These are phyloP conservation scores for Lophiostoma macrostomum DNA, from an alignment of 495 filamentous ascomycete genomes.

Conservation along the genomic window DNA sequence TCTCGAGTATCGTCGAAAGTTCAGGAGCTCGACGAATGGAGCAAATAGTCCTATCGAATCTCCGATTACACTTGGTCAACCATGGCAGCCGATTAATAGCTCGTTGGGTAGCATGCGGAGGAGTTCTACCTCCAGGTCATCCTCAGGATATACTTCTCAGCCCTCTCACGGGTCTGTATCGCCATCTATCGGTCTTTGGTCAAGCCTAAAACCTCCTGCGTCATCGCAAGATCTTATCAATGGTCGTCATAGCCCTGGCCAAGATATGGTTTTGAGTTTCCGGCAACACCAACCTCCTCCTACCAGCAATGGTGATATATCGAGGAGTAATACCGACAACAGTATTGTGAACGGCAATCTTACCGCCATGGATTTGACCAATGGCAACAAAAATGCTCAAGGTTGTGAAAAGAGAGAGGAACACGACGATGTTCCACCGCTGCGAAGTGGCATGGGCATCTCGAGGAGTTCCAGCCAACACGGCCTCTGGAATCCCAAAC, in stretches of 20 bases:
- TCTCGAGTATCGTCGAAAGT: slow-evolving; percentile 24
- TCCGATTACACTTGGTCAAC: slow-evolving; percentile 11
- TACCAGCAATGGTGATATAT: not conserved
- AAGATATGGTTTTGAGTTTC: slow-evolving; percentile 50
- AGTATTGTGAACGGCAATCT: not conserved
- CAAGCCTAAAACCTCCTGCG: slow-evolving; percentile 3
- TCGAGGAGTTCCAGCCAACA: not conserved
- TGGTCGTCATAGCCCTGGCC: slow-evolving; percentile 32
- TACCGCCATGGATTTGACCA: not conserved
- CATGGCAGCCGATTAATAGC: slow-evolving; percentile 24
- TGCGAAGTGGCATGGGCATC: slow-evolving; percentile 1
- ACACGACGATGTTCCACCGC: slow-evolving; percentile 27
- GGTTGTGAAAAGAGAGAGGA: slow-evolving; percentile 1
- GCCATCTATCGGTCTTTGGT: slow-evolving; percentile 24
- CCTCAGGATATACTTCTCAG: slow-evolving; percentile 32
- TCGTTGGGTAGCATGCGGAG: slow-evolving; percentile 39
- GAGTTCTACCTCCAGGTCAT: slow-evolving; percentile 28
- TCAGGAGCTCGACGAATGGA: not conserved
- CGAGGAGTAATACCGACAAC: not conserved
- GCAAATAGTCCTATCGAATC: slow-evolving; percentile 23
- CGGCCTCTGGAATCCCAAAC: slow-evolving; percentile 13
- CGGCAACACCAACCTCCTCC: slow-evolving; percentile 9
- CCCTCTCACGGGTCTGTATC: slow-evolving; percentile 26
- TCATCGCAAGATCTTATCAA: slow-evolving; percentile 30
- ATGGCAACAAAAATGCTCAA: not conserved